Evolutionary conservation across 106 monocot genomes (phyloP).

Genomic region (Platanthera guangdongensis): DNA sequence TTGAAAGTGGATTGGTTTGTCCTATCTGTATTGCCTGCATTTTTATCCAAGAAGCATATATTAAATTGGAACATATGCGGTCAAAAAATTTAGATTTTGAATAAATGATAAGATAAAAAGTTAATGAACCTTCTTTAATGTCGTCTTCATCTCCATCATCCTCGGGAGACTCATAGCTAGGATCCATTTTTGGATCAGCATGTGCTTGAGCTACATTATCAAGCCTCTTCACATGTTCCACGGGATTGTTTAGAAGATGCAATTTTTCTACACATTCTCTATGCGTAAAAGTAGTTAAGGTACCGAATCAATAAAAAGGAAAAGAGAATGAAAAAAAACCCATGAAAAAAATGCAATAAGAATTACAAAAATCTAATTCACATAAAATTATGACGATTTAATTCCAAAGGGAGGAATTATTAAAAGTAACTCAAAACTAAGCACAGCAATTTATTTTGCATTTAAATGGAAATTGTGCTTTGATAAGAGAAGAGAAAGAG

Average conservation of each 20-base stretch:
- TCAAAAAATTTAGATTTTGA: not conserved
- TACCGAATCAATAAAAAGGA: not conserved
- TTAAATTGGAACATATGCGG: not conserved
- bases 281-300: slow-evolving; percentile 50
- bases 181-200: slow-evolving; percentile 69
- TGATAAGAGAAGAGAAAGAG: not conserved
- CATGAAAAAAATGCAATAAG: not conserved
- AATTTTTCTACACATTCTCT: slow-evolving; percentile 77
- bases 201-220: slow-evolving; percentile 58
- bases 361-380: not conserved
- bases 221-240: slow-evolving; percentile 43
- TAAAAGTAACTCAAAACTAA: not conserved
- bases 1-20: slow-evolving; percentile 14
- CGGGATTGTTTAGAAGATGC: slow-evolving; percentile 48
- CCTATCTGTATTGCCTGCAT: slow-evolving; percentile 17
- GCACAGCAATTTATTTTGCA: not conserved
- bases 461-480: not conserved
- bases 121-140: slow-evolving; percentile 29
- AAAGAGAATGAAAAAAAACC: not conserved
- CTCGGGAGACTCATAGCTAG: slow-evolving; percentile 51
- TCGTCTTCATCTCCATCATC: slow-evolving; percentile 39
- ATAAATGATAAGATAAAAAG: not conserved
- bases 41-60: not conserved
- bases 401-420: not conserved
- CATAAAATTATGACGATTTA: not conserved